phyloP scores from a whole-genome alignment of 345 rosid genomes.

The Pistacia atlantica region DNA sequence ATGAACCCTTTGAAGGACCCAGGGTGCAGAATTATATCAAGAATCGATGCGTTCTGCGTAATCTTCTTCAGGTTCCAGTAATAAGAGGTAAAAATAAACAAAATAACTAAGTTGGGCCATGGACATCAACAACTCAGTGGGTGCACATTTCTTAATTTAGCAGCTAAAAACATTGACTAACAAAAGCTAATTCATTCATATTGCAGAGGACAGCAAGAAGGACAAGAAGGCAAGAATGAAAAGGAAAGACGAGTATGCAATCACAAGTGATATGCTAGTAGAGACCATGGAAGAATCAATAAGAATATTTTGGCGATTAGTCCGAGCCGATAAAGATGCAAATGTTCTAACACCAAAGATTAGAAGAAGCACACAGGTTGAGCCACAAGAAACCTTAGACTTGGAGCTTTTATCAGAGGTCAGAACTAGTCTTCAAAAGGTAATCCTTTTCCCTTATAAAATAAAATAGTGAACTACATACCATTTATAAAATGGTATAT shows the following conservation, averaged over 20 bases:
- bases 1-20: constrained; percentile 81
- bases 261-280: constrained; percentile 64
- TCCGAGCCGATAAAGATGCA: constrained; percentile 74
- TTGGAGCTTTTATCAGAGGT: constrained; percentile 54
- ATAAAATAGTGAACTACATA: background rate
- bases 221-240: constrained; percentile 50
- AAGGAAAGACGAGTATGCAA: constrained; percentile 39
- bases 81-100: constrained; percentile 59
- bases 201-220: constrained; percentile 69
- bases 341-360: constrained; percentile 36
- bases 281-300: constrained; percentile 93
- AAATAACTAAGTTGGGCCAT: background rate
- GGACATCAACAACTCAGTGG: constrained; percentile 2
- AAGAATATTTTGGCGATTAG: constrained; percentile 80
- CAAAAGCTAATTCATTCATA: constrained; percentile 1
- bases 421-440: constrained; percentile 64
- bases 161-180: constrained; percentile 18
- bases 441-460: constrained; percentile 1
- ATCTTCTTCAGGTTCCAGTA: constrained; percentile 89
- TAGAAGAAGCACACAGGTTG: constrained; percentile 50
- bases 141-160: constrained; percentile 17
- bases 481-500: background rate
- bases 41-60: constrained; percentile 70
- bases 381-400: constrained; percentile 58
- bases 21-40: constrained; percentile 71